A percentile compares a stretch with the other conserved stretches of the same genome.
These are phyloP conservation scores for Blastocystis sp. DNA, from an alignment of 352 stramenopile species.

Conservation along the genomic window DNA sequence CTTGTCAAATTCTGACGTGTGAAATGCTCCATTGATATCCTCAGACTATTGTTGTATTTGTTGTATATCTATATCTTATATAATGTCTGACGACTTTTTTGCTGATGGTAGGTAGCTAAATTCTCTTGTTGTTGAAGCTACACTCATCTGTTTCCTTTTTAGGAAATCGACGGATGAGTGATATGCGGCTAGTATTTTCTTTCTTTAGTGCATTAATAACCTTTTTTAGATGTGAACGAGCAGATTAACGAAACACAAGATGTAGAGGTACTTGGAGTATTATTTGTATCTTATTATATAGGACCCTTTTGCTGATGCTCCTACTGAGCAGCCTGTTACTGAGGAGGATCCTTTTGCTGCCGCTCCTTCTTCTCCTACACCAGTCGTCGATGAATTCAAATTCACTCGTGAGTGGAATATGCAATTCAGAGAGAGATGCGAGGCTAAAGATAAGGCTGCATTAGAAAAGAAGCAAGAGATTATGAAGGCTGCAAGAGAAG, in stretches of 20 bases:
- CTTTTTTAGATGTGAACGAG: slow-evolving; percentile 39
- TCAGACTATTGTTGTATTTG: not conserved
- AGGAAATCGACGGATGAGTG: not conserved
- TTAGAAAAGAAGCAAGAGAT: slow-evolving; percentile 62
- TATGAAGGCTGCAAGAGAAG: slow-evolving; percentile 60
- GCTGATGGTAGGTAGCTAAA: slow-evolving; percentile 25
- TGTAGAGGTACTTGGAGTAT: not conserved
- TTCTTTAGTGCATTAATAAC: not conserved
- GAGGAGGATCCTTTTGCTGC: slow-evolving; percentile 56
- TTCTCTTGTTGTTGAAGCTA: not conserved
- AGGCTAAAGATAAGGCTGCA: slow-evolving; percentile 51
- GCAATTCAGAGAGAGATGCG: slow-evolving; percentile 59
- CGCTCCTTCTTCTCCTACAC: not conserved
- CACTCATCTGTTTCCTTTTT: not conserved
- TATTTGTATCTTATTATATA: not conserved
- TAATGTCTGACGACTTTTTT: slow-evolving; percentile 63
- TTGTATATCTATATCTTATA: not conserved
- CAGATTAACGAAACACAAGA: not conserved
- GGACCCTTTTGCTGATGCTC: slow-evolving; percentile 60
- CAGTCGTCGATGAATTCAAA: slow-evolving; percentile 57
- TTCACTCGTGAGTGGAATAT: slow-evolving; percentile 58
- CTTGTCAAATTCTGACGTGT: not conserved
- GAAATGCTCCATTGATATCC: not conserved
- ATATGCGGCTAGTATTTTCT: not conserved
- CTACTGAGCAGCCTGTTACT: not conserved